These are phyloP conservation scores for Nemania sp. DNA, from an alignment of 2,329 filamentous ascomycete species.

Conservation along the genomic window DNA sequence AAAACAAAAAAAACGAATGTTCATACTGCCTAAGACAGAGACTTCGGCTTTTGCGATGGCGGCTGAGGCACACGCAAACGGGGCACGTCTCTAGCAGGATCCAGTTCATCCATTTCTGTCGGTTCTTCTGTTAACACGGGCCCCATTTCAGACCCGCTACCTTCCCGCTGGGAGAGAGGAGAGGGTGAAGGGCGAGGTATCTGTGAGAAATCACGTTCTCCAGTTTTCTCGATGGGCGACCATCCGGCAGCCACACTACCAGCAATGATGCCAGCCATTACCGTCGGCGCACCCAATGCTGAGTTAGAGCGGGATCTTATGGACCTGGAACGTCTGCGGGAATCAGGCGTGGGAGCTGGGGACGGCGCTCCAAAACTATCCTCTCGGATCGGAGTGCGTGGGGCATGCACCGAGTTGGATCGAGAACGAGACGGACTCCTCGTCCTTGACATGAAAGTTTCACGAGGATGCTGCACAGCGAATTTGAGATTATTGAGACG, in stretches of 20 bases:
- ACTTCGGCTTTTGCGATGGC: slow-evolving; percentile 38
- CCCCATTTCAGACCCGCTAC: slow-evolving; percentile 30
- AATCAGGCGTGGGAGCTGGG: slow-evolving; percentile 59
- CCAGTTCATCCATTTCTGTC: slow-evolving; percentile 37
- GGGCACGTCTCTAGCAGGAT: slow-evolving; percentile 34
- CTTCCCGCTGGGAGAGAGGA: slow-evolving; percentile 37
- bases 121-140: slow-evolving; percentile 43
- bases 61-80: slow-evolving; percentile 38
- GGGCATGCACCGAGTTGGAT: slow-evolving; percentile 63
- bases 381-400: slow-evolving; percentile 64
- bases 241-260: slow-evolving; percentile 76
- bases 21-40: slow-evolving; percentile 40
- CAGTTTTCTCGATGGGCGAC: slow-evolving; percentile 65
- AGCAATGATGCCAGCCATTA: slow-evolving; percentile 83
- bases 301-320: slow-evolving; percentile 69
- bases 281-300: slow-evolving; percentile 72
- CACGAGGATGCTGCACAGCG: slow-evolving; percentile 73
- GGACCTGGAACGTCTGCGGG: slow-evolving; percentile 67
- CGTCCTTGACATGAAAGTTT: slow-evolving; percentile 63
- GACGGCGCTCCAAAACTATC: slow-evolving; percentile 54
- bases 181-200: slow-evolving; percentile 40
- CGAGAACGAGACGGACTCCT: slow-evolving; percentile 66
- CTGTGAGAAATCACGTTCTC: slow-evolving; percentile 43
- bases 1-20: slow-evolving; percentile 29
- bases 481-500: slow-evolving; percentile 81